phyloP scores from a whole-genome alignment of 2,329 filamentous ascomycete species.

The Verticillium alfalfae region DNA sequence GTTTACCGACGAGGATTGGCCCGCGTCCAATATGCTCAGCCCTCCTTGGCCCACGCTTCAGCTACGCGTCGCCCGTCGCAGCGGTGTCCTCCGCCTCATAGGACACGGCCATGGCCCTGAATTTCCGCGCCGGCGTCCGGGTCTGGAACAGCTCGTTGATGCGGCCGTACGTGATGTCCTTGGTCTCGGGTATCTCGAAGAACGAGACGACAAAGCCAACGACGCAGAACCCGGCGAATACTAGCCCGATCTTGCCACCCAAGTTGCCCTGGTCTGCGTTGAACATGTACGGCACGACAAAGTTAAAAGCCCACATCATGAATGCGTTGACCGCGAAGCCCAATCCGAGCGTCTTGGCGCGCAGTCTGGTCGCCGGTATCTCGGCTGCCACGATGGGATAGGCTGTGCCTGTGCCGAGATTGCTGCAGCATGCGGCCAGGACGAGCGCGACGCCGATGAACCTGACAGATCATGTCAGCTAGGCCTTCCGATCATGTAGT shows the following conservation, averaged over 20 bases:
- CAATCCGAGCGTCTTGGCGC: slow-evolving; percentile 40
- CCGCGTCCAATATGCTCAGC: no score
- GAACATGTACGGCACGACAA: neutral
- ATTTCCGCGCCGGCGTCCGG: no score
- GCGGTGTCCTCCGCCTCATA: no score
- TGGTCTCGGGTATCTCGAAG: neutral
- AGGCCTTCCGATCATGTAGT: no score
- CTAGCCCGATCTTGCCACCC: neutral
- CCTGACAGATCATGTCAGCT: neutral
- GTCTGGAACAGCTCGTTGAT: neutral
- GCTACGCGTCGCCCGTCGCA: no score
- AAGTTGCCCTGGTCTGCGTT: neutral
- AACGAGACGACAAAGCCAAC: neutral
- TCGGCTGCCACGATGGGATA: slow-evolving; percentile 40
- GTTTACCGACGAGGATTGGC: no score
- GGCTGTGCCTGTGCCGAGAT: slow-evolving; percentile 23
- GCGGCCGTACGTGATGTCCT: neutral
- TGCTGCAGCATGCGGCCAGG: neutral
- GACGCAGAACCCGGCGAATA: neutral
- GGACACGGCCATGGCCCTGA: no score
- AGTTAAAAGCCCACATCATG: neutral
- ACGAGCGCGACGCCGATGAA: neutral
- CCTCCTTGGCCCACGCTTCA: no score
- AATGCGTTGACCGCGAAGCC: slow-evolving; percentile 29
- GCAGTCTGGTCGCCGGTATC: slow-evolving; percentile 36